Percentiles rank a stretch among this genome's conserved stretches.
Conservation (phyloP, 192 early-diverging fungal species). For the Chytriomyces hyalinus region DNA sequence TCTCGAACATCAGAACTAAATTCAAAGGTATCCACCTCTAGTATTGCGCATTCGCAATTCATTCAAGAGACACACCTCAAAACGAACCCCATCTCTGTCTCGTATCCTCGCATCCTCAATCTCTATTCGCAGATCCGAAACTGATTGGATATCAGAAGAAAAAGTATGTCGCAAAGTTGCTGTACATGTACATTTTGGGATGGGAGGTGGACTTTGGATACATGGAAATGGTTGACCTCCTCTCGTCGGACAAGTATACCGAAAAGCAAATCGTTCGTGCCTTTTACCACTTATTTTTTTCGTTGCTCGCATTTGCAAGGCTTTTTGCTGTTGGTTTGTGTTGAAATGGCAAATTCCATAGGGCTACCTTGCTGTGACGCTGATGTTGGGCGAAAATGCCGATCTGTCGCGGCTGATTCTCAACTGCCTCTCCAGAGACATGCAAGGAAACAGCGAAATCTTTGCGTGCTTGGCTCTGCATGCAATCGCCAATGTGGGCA, state of each 20-base stretch:
- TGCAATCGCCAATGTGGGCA: slow-evolving; percentile 96
- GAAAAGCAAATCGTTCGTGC: slow-evolving; percentile 94
- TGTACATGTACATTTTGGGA: slow-evolving; percentile 99
- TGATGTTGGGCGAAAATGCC: slow-evolving; percentile 87
- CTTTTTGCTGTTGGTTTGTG: neutral
- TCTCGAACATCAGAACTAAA: slow-evolving; percentile 98
- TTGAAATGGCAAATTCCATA: slow-evolving; percentile 33
- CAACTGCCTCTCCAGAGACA: slow-evolving; percentile 86
- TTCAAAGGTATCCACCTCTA: slow-evolving; percentile 80
- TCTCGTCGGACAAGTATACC: slow-evolving; percentile 88
- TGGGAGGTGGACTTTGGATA: slow-evolving; percentile 99
- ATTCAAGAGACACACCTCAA: too few species aligned
- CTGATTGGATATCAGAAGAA: slow-evolving; percentile 99
- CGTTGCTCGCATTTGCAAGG: slow-evolving; percentile 2
- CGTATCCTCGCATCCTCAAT: too few species aligned
- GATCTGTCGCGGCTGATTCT: slow-evolving; percentile 84
- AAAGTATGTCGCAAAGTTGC: slow-evolving; percentile 98
- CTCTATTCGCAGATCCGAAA: slow-evolving; percentile 70
- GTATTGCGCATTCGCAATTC: too few species aligned
- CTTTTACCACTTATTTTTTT: neutral
- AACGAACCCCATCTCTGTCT: too few species aligned
- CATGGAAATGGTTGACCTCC: slow-evolving; percentile 91
- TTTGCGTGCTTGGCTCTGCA: slow-evolving; percentile 91
- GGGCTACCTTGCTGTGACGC: slow-evolving; percentile 95
- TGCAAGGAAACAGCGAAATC: slow-evolving; percentile 82